Conservation (phyloP, 306 rosid species). For the Sophora flavescens region DNA sequence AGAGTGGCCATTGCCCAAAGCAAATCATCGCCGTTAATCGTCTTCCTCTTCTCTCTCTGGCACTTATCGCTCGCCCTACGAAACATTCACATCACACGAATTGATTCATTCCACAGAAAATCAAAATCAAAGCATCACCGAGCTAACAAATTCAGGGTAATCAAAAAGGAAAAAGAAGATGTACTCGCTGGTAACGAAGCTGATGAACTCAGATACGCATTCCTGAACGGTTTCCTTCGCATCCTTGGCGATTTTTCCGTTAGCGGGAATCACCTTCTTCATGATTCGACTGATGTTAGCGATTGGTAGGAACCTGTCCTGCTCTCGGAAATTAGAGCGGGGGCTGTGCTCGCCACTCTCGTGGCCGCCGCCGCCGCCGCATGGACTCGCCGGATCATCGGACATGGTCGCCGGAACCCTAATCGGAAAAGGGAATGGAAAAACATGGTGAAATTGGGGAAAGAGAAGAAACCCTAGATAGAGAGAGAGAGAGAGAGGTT, state of each 20-base stretch:
- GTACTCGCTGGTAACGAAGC: slow-evolving; percentile 93
- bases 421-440: slow-evolving; percentile 21
- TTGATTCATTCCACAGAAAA: background rate
- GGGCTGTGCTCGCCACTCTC: slow-evolving; percentile 91
- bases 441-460: slow-evolving; percentile 41
- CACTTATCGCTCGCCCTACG: slow-evolving; percentile 90
- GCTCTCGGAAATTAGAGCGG: slow-evolving; percentile 74
- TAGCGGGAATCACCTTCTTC: slow-evolving; percentile 94
- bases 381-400: slow-evolving; percentile 80
- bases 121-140: slow-evolving; percentile 1
- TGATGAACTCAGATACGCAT: slow-evolving; percentile 91
- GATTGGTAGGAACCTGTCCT: slow-evolving; percentile 84
- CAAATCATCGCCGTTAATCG: slow-evolving; percentile 88
- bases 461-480: slow-evolving; percentile 30
- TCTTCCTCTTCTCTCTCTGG: slow-evolving; percentile 92
- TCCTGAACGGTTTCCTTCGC: slow-evolving; percentile 92
- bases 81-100: background rate
- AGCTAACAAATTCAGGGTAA: background rate
- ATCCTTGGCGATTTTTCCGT: slow-evolving; percentile 90
- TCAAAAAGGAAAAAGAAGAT: background rate
- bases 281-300: slow-evolving; percentile 87
- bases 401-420: slow-evolving; percentile 70
- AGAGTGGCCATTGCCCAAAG: slow-evolving; percentile 95
- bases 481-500: background rate
- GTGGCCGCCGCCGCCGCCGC: slow-evolving; percentile 77